Conservation (phyloP, 2,329 filamentous ascomycete genomes). For the Fusarium siculi region DNA sequence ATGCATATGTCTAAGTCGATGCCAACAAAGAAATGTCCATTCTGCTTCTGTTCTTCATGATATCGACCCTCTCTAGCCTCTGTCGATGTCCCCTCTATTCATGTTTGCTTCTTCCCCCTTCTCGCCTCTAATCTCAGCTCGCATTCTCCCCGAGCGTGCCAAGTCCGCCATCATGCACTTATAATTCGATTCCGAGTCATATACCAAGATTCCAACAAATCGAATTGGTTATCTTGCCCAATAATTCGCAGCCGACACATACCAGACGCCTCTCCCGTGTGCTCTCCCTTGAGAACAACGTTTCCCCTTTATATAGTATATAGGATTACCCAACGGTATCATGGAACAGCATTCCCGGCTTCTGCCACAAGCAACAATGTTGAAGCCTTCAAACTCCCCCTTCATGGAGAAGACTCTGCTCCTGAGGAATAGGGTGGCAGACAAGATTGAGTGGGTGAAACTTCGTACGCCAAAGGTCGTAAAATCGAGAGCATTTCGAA, state of each 20-base stretch:
- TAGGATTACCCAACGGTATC: background rate
- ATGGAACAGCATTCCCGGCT: background rate
- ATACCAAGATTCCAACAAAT: conserved; percentile 4
- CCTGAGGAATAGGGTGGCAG: conserved; percentile 9
- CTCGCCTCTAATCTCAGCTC: background rate
- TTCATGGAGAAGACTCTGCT: conserved; percentile 23
- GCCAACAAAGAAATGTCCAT: background rate
- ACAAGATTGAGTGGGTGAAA: conserved; percentile 16
- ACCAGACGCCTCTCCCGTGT: conserved; percentile 20
- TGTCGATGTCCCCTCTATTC: background rate
- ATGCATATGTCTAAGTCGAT: conserved; percentile 3
- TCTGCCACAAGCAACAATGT: conserved; percentile 19
- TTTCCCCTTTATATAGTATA: conserved; percentile 5
- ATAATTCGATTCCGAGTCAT: conserved; percentile 1
- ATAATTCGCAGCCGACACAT: conserved; percentile 3
- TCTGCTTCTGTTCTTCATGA: background rate
- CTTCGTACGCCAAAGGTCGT: conserved; percentile 12
- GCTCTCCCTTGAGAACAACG: conserved; percentile 11
- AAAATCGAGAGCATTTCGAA: conserved; percentile 37
- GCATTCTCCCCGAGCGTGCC: background rate
- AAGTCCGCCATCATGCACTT: background rate
- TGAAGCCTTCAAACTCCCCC: conserved; percentile 19
- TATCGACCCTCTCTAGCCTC: background rate
- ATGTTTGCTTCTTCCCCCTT: background rate
- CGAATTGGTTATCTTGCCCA: background rate